phyloP scores from a whole-genome alignment of 2,329 filamentous ascomycete species.

The Calonectria hongkongensis region DNA sequence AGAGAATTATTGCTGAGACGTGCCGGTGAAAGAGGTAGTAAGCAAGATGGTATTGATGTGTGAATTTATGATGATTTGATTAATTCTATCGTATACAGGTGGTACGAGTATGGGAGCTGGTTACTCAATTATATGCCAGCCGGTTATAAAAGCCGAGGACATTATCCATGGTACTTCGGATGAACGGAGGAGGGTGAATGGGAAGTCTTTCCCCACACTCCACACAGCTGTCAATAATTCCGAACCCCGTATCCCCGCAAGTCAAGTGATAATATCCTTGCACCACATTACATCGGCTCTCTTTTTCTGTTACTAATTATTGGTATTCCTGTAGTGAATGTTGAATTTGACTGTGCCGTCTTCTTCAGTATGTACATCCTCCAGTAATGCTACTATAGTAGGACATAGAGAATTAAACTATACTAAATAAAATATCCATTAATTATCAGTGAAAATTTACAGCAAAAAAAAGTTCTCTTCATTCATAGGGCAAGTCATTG shows the following conservation, averaged over 20 bases:
- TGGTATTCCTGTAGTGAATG: background rate
- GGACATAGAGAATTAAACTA: no score
- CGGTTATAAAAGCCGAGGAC: slow-evolving; percentile 20
- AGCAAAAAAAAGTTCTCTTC: no score
- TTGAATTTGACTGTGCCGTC: background rate
- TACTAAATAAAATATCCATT: no score
- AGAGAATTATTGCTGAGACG: background rate
- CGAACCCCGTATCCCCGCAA: slow-evolving; percentile 3
- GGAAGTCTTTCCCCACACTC: slow-evolving; percentile 23
- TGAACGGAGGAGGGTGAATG: slow-evolving; percentile 7
- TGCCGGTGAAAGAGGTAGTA: background rate
- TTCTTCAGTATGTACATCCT: no score
- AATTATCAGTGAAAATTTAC: no score
- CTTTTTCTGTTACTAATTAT: background rate
- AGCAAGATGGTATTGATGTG: background rate
- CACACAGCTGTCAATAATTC: slow-evolving; percentile 2
- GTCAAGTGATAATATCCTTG: background rate
- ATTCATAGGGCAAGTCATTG: no score
- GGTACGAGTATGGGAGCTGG: background rate
- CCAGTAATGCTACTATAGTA: no score
- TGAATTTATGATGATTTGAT: background rate
- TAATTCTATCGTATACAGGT: background rate
- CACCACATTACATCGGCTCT: background rate
- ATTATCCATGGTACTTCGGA: slow-evolving; percentile 25
- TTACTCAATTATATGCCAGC: background rate